Percentiles rank a stretch among this genome's conserved stretches.
Conservation (phyloP, 805 yeast genomes). For the Citeromyces matritensis region DNA sequence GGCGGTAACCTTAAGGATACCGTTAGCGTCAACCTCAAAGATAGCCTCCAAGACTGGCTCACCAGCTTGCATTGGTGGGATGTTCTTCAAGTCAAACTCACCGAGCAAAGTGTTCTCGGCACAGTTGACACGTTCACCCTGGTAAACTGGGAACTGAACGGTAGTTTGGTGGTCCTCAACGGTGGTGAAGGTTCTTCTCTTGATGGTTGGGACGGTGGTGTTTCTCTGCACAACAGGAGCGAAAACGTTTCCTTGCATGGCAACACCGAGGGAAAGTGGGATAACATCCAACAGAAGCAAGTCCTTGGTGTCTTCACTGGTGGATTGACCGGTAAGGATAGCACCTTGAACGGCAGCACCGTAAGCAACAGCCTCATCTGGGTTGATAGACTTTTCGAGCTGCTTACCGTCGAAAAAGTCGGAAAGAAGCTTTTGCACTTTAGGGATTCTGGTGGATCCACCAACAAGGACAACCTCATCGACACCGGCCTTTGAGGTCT, state of each 20-base stretch:
- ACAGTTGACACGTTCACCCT: conserved; percentile 99
- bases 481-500: conserved; percentile 68
- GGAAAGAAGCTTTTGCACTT: conserved; percentile 86
- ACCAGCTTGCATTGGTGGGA: conserved; percentile 98
- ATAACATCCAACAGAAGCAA: conserved; percentile 92
- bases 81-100: conserved; percentile 95
- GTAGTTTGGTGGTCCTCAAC: conserved; percentile 98
- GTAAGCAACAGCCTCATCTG: conserved; percentile 98
- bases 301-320: conserved; percentile 88
- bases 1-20: conserved; percentile 98
- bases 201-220: conserved; percentile 98
- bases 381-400: conserved; percentile 92
- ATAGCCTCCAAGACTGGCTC: conserved; percentile 98
- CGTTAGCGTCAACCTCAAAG: conserved; percentile 98
- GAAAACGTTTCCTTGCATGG: conserved; percentile 98
- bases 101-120: conserved; percentile 95
- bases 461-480: conserved; percentile 96
- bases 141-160: conserved; percentile 97
- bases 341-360: conserved; percentile 99
- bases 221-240: conserved; percentile 99
- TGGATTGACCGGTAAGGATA: conserved; percentile 78
- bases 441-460: conserved; percentile 98
- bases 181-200: conserved; percentile 98
- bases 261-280: conserved; percentile 98
- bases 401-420: conserved; percentile 97